A percentile compares a stretch with the other conserved stretches of the same genome.
Conservation (phyloP, 495 filamentous ascomycete species). For the Venustampulla echinocandica region DNA sequence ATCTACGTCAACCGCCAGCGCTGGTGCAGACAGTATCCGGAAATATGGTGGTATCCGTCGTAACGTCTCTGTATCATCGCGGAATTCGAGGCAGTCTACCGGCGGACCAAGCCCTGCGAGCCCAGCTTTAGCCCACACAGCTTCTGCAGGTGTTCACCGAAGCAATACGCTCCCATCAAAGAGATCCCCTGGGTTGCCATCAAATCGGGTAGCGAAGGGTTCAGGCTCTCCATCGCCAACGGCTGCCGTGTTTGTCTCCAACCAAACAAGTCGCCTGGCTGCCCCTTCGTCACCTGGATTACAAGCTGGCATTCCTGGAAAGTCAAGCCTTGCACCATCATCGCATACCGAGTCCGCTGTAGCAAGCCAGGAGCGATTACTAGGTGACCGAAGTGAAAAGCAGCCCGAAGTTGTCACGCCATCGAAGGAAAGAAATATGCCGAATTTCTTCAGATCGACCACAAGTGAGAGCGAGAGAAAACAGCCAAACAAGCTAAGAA, state of each 20-base stretch:
- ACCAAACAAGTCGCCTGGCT: conserved; percentile 9
- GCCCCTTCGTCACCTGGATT: conserved; percentile 9
- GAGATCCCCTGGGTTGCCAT: conserved; percentile 63
- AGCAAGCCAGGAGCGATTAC: conserved; percentile 42
- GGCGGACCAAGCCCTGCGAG: conserved; percentile 63
- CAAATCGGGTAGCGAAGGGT: conserved; percentile 27
- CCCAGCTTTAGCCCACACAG: conserved; percentile 41
- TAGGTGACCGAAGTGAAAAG: conserved; percentile 29
- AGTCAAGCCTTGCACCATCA: conserved; percentile 1
- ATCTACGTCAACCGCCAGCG: conserved; percentile 80
- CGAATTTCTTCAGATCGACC: conserved; percentile 63
- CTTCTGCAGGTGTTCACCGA: conserved; percentile 62
- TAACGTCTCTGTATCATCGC: conserved; percentile 67
- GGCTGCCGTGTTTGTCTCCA: conserved; percentile 1
- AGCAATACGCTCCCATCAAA: conserved; percentile 97
- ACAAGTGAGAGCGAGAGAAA: conserved; percentile 49
- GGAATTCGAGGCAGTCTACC: conserved; percentile 63
- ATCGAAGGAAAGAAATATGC: conserved; percentile 57
- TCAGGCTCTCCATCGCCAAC: conserved; percentile 20
- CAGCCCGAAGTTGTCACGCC: conserved; percentile 45
- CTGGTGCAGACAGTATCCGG: conserved; percentile 73
- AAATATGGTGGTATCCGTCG: conserved; percentile 69
- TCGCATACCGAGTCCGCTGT: conserved; percentile 23
- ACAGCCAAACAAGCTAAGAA: conserved; percentile 76
- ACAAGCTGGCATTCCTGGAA: conserved; percentile 2